Evolutionary conservation across 2,329 filamentous ascomycete species (phyloP).

Genomic region (Cephalotrichum gorgonifer): DNA sequence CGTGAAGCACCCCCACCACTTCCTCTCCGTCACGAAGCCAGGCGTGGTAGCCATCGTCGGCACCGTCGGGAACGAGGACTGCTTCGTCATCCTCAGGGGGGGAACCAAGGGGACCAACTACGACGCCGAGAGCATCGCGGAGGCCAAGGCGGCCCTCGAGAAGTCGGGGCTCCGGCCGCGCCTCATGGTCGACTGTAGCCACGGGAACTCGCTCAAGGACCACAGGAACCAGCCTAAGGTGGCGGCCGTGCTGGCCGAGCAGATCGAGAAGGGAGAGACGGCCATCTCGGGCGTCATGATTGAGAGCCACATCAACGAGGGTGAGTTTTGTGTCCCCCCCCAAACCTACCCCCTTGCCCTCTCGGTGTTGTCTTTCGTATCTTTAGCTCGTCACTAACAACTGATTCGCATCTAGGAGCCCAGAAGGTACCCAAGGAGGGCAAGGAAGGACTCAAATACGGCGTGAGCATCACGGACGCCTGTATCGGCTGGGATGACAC

Average conservation of each 20-base stretch:
- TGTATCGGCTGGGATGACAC: slow-evolving; percentile 95
- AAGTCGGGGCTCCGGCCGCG: slow-evolving; percentile 80
- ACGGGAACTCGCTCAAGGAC: slow-evolving; percentile 96
- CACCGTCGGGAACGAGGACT: slow-evolving; percentile 90
- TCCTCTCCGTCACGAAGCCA: slow-evolving; percentile 97
- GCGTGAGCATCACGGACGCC: slow-evolving; percentile 90
- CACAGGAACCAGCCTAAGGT: slow-evolving; percentile 96
- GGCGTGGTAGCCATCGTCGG: slow-evolving; percentile 90
- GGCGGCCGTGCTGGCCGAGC: slow-evolving; percentile 68
- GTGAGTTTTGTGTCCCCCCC: slow-evolving; percentile 18
- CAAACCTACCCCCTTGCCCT: not conserved
- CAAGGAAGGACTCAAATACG: slow-evolving; percentile 67
- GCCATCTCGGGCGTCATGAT: slow-evolving; percentile 97
- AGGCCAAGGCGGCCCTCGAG: slow-evolving; percentile 64
- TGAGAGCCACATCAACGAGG: slow-evolving; percentile 92
- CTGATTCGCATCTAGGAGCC: slow-evolving; percentile 28
- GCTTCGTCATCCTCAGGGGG: slow-evolving; percentile 90
- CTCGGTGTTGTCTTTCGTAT: not conserved
- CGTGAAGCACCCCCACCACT: slow-evolving; percentile 80
- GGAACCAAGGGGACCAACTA: slow-evolving; percentile 91
- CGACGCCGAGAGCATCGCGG: slow-evolving; percentile 72
- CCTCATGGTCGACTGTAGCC: slow-evolving; percentile 98
- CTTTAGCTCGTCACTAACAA: not conserved
- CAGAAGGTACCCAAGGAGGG: slow-evolving; percentile 84
- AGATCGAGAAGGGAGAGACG: slow-evolving; percentile 77